Conservation (phyloP, 352 stramenopile genomes). For the Phytophthora uliginosa region DNA sequence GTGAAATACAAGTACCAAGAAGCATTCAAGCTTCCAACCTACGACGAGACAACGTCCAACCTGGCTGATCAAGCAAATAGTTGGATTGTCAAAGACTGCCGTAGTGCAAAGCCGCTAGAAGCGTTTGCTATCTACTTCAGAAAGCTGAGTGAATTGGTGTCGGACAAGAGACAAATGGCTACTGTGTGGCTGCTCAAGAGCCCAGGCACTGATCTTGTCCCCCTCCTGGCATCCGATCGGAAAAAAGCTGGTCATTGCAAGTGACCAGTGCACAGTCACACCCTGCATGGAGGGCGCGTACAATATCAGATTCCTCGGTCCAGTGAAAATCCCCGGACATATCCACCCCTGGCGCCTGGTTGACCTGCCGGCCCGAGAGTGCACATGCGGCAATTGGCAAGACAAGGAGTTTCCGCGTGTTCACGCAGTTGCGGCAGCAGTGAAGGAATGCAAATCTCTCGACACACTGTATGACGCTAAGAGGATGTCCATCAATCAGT, state of each 20-base stretch:
- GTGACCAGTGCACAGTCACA: not conserved
- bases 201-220: not conserved
- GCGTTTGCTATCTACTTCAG: constrained; percentile 21
- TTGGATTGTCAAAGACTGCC: constrained; percentile 26
- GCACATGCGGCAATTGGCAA: constrained; percentile 2
- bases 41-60: constrained; percentile 33
- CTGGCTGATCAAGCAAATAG: constrained; percentile 33
- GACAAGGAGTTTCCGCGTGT: constrained; percentile 12
- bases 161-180: not conserved
- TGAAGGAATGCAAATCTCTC: not conserved
- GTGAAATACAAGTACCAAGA: constrained; percentile 34
- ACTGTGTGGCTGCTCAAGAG: constrained; percentile 2
- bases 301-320: not conserved
- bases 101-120: constrained; percentile 27
- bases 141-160: constrained; percentile 16
- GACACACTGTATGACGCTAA: constrained; percentile 2
- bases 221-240: not conserved
- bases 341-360: constrained; percentile 10
- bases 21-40: constrained; percentile 18
- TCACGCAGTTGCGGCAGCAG: constrained; percentile 10
- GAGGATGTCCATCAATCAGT: constrained; percentile 7
- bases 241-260: not conserved
- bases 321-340: not conserved
- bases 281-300: constrained; percentile 10
- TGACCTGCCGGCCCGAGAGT: constrained; percentile 1